These are phyloP conservation scores for Lactifluus pinguis DNA, from an alignment of 768 basidiomycete species.

Conservation along the genomic window DNA sequence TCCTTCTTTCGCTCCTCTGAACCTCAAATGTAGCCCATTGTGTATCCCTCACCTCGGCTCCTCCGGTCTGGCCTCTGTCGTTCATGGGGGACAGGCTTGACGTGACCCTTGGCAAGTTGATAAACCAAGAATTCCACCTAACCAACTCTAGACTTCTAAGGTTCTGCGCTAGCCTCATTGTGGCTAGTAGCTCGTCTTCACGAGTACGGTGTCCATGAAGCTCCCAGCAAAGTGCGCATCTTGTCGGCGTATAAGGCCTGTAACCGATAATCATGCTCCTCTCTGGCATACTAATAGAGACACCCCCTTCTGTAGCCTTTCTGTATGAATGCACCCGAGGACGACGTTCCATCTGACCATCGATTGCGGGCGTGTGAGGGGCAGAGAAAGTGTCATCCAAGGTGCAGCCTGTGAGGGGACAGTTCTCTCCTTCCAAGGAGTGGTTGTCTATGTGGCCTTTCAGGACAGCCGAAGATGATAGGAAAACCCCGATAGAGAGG, in stretches of 20 bases:
- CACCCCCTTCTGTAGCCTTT: conserved; percentile 4
- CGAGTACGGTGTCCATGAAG: conserved; percentile 10
- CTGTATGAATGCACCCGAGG: conserved; percentile 7
- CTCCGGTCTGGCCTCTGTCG: neutral
- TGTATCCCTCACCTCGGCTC: neutral
- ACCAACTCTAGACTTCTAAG: conserved; percentile 14
- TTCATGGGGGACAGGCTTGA: neutral
- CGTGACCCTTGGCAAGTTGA: conserved; percentile 7
- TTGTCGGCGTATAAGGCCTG: conserved; percentile 14
- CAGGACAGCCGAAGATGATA: conserved; percentile 46
- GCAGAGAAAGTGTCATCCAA: conserved; percentile 11
- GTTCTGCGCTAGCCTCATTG: conserved; percentile 18
- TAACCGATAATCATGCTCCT: neutral
- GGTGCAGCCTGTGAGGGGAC: neutral
- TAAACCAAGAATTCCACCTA: conserved; percentile 20
- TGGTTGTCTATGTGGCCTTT: conserved; percentile 39
- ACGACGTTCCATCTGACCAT: neutral
- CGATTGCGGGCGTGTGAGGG: conserved; percentile 10
- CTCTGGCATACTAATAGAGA: neutral
- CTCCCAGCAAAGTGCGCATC: conserved; percentile 18
- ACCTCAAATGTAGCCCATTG: conserved; percentile 35
- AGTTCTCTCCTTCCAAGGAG: neutral
- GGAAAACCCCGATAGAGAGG: conserved; percentile 54
- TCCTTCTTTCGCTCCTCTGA: conserved; percentile 31
- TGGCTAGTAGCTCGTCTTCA: conserved; percentile 15